Percentiles rank a stretch among this genome's conserved stretches.
phyloP scores from a whole-genome alignment of 2,329 filamentous ascomycete genomes.

The Cladosporium sp. region DNA sequence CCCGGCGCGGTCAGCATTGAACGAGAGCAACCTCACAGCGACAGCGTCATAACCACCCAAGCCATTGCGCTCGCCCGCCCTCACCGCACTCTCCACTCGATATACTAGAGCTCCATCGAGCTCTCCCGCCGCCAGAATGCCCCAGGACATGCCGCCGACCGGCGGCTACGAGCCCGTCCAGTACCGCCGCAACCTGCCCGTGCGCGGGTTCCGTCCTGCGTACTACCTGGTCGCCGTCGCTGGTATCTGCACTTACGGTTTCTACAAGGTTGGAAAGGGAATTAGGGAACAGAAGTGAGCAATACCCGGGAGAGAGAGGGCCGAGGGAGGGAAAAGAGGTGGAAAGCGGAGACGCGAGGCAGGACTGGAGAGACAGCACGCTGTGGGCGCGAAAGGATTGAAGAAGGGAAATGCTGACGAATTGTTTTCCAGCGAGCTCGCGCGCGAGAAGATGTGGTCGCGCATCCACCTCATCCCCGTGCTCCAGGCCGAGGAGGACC shows the following conservation, averaged over 20 bases:
- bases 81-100: background rate
- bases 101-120: conserved; percentile 11
- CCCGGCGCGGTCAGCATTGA: conserved; percentile 8
- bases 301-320: background rate
- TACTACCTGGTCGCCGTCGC: conserved; percentile 71
- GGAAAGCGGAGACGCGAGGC: background rate
- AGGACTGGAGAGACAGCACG: background rate
- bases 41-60: conserved; percentile 5
- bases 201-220: conserved; percentile 79
- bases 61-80: conserved; percentile 3
- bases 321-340: background rate
- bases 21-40: conserved; percentile 1
- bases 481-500: conserved; percentile 93
- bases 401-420: conserved; percentile 13
- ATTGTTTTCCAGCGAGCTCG: conserved; percentile 63
- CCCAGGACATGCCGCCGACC: conserved; percentile 92
- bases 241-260: conserved; percentile 79
- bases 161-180: conserved; percentile 96
- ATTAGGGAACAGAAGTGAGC: conserved; percentile 80
- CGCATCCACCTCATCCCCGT: conserved; percentile 91
- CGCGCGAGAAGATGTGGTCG: conserved; percentile 96
- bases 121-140: conserved; percentile 53
- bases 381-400: too few species aligned
- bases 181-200: conserved; percentile 95
- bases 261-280: conserved; percentile 76